A percentile compares a stretch with the other conserved stretches of the same genome.
These are phyloP conservation scores for Rhodotorula sp. DNA, from an alignment of 1,284 basidiomycete species.

Conservation along the genomic window DNA sequence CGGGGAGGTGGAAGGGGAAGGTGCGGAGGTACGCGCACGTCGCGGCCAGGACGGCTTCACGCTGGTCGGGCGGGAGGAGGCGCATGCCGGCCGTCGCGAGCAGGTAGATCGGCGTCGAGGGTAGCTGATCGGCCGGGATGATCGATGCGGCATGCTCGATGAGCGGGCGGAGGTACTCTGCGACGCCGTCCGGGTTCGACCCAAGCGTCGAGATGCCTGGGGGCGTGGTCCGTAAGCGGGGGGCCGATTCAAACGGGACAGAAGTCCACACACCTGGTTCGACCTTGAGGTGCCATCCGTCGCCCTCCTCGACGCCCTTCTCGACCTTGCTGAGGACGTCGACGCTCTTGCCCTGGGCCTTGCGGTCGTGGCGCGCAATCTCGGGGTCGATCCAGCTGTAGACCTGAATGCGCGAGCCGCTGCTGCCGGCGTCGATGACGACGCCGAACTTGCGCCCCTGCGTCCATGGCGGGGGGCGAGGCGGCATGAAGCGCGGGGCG, in stretches of 20 bases:
- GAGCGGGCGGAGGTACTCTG: slow-evolving; percentile 75
- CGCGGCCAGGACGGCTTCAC: slow-evolving; percentile 69
- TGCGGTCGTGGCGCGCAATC: slow-evolving; percentile 48
- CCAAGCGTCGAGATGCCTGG: slow-evolving; percentile 85
- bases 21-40: slow-evolving; percentile 75
- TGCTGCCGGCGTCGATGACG: slow-evolving; percentile 97
- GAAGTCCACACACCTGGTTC: slow-evolving; percentile 74
- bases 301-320: slow-evolving; percentile 78
- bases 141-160: slow-evolving; percentile 78
- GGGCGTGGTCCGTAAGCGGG: not conserved
- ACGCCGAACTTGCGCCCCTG: slow-evolving; percentile 68
- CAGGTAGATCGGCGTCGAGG: slow-evolving; percentile 85
- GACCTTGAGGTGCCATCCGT: slow-evolving; percentile 86
- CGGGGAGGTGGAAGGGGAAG: slow-evolving; percentile 74
- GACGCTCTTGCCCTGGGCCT: slow-evolving; percentile 42
- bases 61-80: slow-evolving; percentile 69
- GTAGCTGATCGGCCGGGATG: slow-evolving; percentile 79
- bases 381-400: slow-evolving; percentile 75
- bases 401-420: slow-evolving; percentile 91
- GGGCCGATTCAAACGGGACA: not conserved
- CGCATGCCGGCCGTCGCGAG: slow-evolving; percentile 98
- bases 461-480: slow-evolving; percentile 29
- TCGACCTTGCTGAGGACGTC: slow-evolving; percentile 75
- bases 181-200: slow-evolving; percentile 67
- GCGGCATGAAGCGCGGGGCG: slow-evolving; percentile 16